Evolutionary conservation across 345 rosid species (phyloP).

Genomic region (Citrus hindsii): DNA sequence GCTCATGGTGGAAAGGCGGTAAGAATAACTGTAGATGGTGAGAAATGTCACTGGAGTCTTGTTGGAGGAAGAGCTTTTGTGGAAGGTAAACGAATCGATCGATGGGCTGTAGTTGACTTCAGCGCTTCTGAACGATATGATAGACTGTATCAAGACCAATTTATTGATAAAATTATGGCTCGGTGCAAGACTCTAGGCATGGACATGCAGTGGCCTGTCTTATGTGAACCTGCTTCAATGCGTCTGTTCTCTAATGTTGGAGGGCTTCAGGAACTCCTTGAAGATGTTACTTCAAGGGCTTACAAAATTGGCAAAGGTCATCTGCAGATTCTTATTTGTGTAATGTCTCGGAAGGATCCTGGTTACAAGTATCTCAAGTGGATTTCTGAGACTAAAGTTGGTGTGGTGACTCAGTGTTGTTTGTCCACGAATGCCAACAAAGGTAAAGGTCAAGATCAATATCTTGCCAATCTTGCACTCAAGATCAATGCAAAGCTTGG

Average conservation of each 20-base stretch:
- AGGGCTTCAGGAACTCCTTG: constrained; percentile 41
- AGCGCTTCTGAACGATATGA: constrained; percentile 26
- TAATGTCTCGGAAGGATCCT: constrained; percentile 54
- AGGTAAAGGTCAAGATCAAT: constrained; percentile 48
- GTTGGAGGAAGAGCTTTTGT: constrained; percentile 46
- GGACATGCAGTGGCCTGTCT: constrained; percentile 45
- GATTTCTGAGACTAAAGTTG: constrained; percentile 75
- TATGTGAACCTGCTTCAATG: constrained; percentile 36
- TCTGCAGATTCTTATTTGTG: constrained; percentile 61
- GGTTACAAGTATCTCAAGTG: constrained; percentile 89
- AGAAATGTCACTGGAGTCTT: constrained; percentile 80
- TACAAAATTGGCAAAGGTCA: constrained; percentile 22
- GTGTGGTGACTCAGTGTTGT: constrained; percentile 85
- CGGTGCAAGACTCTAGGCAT: constrained; percentile 63
- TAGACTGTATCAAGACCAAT: constrained; percentile 19
- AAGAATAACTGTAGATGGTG: constrained; percentile 45
- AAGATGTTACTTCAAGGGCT: constrained; percentile 29
- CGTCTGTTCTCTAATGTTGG: constrained; percentile 30
- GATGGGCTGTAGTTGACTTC: constrained; percentile 83
- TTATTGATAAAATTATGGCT: constrained; percentile 37
- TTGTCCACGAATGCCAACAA: constrained; percentile 39
- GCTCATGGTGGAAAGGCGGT: constrained; percentile 31
- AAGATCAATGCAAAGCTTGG: constrained; percentile 97
- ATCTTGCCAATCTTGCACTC: constrained; percentile 69
- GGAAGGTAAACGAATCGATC: constrained; percentile 50